phyloP scores from a whole-genome alignment of 495 filamentous ascomycete genomes.

The Neurospora cerealis region DNA sequence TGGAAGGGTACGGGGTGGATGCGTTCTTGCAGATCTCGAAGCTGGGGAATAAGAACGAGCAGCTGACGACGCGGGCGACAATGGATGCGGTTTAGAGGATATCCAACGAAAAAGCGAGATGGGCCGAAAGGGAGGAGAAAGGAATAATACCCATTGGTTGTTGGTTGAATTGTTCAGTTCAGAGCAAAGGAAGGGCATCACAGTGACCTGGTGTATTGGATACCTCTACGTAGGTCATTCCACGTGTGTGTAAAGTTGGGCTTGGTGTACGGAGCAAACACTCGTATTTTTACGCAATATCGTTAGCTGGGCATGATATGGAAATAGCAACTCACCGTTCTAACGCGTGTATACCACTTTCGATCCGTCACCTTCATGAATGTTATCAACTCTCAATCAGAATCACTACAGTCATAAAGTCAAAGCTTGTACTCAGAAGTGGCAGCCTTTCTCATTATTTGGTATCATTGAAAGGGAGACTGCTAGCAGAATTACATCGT shows the following conservation, averaged over 20 bases:
- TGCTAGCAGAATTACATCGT: constrained; percentile 34
- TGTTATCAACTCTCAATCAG: not conserved
- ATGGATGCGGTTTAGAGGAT: constrained; percentile 71
- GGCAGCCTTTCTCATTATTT: constrained; percentile 33
- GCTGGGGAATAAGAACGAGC: constrained; percentile 97
- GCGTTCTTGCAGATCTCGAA: constrained; percentile 95
- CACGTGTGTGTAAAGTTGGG: not conserved
- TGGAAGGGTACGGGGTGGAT: constrained; percentile 97
- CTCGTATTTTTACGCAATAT: not conserved
- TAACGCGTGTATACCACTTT: not conserved
- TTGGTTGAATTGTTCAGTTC: not conserved
- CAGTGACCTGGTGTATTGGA: not conserved
- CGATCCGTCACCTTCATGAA: not conserved
- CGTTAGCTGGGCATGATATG: not conserved
- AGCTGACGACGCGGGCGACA: constrained; percentile 74
- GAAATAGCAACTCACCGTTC: not conserved
- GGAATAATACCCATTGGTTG: not conserved
- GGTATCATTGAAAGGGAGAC: constrained; percentile 32
- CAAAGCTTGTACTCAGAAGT: constrained; percentile 2
- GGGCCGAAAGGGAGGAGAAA: not conserved
- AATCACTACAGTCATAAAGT: not conserved
- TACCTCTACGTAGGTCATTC: not conserved
- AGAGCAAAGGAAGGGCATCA: not conserved
- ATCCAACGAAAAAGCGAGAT: not conserved
- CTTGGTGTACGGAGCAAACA: not conserved